These are phyloP conservation scores for Aechmea fasciata DNA, from an alignment of 176 grass and related monocot genomes.

Conservation along the genomic window DNA sequence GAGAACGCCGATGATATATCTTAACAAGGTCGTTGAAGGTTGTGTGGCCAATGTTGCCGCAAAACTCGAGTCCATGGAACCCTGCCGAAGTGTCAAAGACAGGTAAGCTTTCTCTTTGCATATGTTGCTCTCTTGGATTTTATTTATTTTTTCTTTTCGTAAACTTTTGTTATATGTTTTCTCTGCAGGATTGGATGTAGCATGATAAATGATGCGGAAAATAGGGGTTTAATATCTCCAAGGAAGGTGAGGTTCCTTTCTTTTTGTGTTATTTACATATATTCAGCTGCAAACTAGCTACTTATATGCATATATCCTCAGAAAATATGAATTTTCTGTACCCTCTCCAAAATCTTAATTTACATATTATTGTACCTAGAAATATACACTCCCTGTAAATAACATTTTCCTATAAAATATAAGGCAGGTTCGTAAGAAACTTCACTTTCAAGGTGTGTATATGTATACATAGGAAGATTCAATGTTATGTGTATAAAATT, in stretches of 20 bases:
- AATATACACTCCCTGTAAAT: too few species aligned
- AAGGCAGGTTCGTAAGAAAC: too few species aligned
- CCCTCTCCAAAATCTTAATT: not conserved
- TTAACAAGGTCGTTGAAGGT: slow-evolving; percentile 76
- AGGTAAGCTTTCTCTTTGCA: slow-evolving; percentile 30
- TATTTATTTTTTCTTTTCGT: not conserved
- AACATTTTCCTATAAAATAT: too few species aligned
- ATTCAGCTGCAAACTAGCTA: too few species aligned
- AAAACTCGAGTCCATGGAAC: slow-evolving; percentile 90
- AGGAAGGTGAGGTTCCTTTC: slow-evolving; percentile 34
- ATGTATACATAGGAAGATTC: too few species aligned
- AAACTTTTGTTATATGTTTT: slow-evolving; percentile 14
- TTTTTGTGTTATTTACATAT: not conserved
- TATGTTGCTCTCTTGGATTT: not conserved
- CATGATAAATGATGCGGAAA: slow-evolving; percentile 95
- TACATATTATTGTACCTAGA: too few species aligned
- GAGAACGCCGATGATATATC: slow-evolving; percentile 90
- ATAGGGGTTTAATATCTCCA: slow-evolving; percentile 66
- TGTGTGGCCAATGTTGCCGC: slow-evolving; percentile 85
- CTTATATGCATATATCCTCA: too few species aligned
- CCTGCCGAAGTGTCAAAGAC: slow-evolving; percentile 85
- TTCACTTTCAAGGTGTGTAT: too few species aligned
- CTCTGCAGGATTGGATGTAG: slow-evolving; percentile 61
- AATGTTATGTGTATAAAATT: too few species aligned
- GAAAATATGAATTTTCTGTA: too few species aligned